phyloP scores from a whole-genome alignment of 1,284 basidiomycete genomes.

The Heterobasidion annosum region DNA sequence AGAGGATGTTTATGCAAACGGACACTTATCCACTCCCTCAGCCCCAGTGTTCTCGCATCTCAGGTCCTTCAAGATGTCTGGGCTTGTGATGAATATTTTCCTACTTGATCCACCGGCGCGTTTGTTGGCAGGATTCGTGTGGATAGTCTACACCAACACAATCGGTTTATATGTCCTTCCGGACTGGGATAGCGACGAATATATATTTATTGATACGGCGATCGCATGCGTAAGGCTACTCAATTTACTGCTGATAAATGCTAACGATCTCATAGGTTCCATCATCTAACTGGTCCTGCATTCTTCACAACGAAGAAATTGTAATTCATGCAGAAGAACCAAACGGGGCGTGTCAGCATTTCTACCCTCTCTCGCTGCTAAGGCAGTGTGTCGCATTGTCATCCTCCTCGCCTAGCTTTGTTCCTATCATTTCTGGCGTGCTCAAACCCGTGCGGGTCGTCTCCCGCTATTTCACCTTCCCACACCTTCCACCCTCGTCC shows the following conservation, averaged over 20 bases:
- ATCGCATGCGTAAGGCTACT: slow-evolving; percentile 53
- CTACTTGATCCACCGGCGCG: slow-evolving; percentile 55
- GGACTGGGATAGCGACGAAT: slow-evolving; percentile 56
- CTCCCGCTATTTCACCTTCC: slow-evolving; percentile 22
- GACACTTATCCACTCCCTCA: background rate
- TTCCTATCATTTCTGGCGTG: slow-evolving; percentile 25
- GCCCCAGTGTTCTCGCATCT: slow-evolving; percentile 42
- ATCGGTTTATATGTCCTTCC: slow-evolving; percentile 56
- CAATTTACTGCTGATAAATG: background rate
- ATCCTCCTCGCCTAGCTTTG: slow-evolving; percentile 15
- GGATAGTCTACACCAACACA: slow-evolving; percentile 36
- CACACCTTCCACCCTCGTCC: slow-evolving; percentile 12
- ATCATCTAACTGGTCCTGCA: slow-evolving; percentile 64
- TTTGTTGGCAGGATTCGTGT: slow-evolving; percentile 60
- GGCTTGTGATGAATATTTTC: slow-evolving; percentile 69
- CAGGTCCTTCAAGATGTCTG: slow-evolving; percentile 51
- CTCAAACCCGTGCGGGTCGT: slow-evolving; percentile 16
- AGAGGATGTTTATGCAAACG: background rate
- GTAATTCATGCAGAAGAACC: slow-evolving; percentile 65
- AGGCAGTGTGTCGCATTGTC: slow-evolving; percentile 25
- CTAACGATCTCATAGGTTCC: slow-evolving; percentile 29
- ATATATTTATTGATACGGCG: slow-evolving; percentile 63
- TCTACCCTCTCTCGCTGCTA: slow-evolving; percentile 45
- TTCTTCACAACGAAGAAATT: slow-evolving; percentile 47
- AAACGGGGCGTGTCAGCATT: slow-evolving; percentile 43